Percentiles rank a stretch among this genome's conserved stretches.
Evolutionary conservation across 306 rosid genomes (phyloP).

Genomic region (Vigna radiata): DNA sequence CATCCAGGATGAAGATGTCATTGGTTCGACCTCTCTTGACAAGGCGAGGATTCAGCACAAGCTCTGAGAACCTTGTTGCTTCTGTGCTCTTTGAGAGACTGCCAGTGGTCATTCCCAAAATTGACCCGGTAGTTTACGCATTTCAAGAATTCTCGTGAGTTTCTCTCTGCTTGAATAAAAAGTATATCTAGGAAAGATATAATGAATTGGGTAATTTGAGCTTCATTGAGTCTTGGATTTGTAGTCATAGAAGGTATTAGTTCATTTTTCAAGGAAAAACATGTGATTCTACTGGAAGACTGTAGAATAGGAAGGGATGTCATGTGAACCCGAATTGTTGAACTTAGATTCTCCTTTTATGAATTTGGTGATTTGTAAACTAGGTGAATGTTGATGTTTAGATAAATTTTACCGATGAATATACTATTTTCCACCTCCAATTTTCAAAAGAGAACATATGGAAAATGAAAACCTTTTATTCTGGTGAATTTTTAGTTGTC

Average conservation of each 20-base stretch:
- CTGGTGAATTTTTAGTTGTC: not conserved
- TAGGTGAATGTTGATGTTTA: not conserved
- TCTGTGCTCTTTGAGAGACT: slow-evolving; percentile 93
- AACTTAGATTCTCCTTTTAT: not conserved
- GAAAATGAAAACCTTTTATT: not conserved
- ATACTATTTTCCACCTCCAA: not conserved
- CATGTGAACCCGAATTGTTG: not conserved
- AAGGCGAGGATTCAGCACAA: slow-evolving; percentile 64
- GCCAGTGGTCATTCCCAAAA: slow-evolving; percentile 88
- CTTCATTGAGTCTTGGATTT: slow-evolving; percentile 12
- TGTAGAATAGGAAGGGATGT: not conserved
- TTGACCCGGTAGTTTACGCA: slow-evolving; percentile 87
- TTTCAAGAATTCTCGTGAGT: slow-evolving; percentile 90
- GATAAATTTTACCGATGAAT: not conserved
- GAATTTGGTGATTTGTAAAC: slow-evolving; percentile 17
- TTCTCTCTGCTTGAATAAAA: slow-evolving; percentile 20
- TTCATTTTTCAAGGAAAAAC: not conserved
- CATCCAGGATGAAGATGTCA: slow-evolving; percentile 69
- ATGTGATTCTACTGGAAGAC: not conserved
- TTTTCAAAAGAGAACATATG: not conserved
- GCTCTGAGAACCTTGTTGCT: slow-evolving; percentile 75
- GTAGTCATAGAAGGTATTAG: not conserved
- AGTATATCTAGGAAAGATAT: not conserved
- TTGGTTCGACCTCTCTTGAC: slow-evolving; percentile 54
- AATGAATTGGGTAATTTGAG: not conserved